Conservation (phyloP, 2,329 filamentous ascomycete genomes). For the Colletotrichum phormii region DNA sequence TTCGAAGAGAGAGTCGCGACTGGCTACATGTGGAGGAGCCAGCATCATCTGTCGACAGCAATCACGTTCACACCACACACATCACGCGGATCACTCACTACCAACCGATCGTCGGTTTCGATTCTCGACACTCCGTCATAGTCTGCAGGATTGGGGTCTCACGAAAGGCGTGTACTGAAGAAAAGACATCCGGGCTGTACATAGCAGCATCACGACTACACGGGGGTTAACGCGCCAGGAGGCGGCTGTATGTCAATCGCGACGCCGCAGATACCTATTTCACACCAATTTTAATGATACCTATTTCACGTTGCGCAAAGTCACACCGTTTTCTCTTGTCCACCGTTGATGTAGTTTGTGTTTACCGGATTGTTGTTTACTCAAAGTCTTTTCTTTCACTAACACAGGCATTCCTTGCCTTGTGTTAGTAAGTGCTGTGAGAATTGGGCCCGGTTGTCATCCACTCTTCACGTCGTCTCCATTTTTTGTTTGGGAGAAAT, state of each 20-base stretch:
- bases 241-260: conserved; percentile 18
- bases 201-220: conserved; percentile 18
- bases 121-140: conserved; percentile 13
- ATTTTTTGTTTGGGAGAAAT: not conserved
- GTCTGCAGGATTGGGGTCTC: conserved; percentile 22
- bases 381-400: not conserved
- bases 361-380: not conserved
- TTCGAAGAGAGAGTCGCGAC: not conserved
- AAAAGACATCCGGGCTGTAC: conserved; percentile 17
- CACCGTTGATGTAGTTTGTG: not conserved
- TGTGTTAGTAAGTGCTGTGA: not conserved
- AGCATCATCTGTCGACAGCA: conserved; percentile 1
- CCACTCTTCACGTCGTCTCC: not conserved
- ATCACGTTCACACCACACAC: not conserved
- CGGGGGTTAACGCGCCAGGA: conserved; percentile 22
- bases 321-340: not conserved
- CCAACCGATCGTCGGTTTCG: not conserved
- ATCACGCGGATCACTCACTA: not conserved
- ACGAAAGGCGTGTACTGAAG: conserved; percentile 26
- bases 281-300: conserved; percentile 15
- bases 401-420: conserved; percentile 4
- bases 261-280: conserved; percentile 29
- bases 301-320: conserved; percentile 17
- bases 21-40: not conserved
- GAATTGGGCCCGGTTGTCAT: not conserved